Evolutionary conservation across 139 green algal species (phyloP), one percentile per base, ranked within the genome.

Genomic region (Chlorella ohadii): DNA sequence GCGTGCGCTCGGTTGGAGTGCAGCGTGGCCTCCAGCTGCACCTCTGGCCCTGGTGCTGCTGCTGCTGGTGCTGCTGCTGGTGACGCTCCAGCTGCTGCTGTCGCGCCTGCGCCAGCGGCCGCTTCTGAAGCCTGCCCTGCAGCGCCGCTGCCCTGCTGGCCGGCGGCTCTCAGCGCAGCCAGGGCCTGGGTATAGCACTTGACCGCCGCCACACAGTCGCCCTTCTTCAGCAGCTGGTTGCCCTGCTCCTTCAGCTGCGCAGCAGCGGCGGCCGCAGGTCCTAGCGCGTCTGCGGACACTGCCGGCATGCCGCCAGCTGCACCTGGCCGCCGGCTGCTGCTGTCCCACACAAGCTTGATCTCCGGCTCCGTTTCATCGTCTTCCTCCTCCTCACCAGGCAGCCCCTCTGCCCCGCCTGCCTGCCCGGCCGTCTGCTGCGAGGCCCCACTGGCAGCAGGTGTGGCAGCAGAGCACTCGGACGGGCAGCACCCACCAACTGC

Each of bases 1-100:
- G 82, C 81, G 5, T 74, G 28, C 22, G 88, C 59, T 4, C 79
- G 71, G 77, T 92, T 92, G 85, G 59, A 88, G 81, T 89, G 44
- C 27, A 92, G 73, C 1, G 78, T 79, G 15, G 88, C 81, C 27
- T 57, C 39, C 23, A 31, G 57, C 76, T 38, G 34, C 15, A 36
- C 36, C 73, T 22, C 70, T 38, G 27, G 39, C 39, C 22, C 56
- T 12, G 15, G 44, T 67, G 1, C 56, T 27, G 15, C 51, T 22
- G 17, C 51, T 39, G 33, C 61, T 15, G 55, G 28, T 25, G 55
- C 34, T 0, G 16, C 51, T 16, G 33, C 33, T 12, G 15, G 44
- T 67, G 1, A 34, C 23, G 15, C 51, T 22, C 2, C 51, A n/a
- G 33, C 61, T 15, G 55, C 27, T 25, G 55, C 34, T 0, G 16